Percentiles rank a stretch among this genome's conserved stretches.
phyloP scores from a whole-genome alignment of 2,329 filamentous ascomycete species.

The Pseudogymnoascus sp. region DNA sequence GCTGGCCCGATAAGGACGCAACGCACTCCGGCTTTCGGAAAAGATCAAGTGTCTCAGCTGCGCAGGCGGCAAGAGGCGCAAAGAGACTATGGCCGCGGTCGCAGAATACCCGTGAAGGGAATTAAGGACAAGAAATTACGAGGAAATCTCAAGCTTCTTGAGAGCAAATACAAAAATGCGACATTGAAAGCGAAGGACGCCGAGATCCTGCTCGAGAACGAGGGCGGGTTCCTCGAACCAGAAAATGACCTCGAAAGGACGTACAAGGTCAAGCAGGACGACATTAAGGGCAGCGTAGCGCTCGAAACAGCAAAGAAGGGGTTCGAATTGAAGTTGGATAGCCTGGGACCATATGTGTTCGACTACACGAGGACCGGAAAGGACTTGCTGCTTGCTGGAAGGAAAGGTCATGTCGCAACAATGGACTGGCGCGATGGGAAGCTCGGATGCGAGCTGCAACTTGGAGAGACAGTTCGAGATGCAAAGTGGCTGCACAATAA shows the following conservation, averaged over 20 bases:
- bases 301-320: slow-evolving; percentile 85
- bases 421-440: slow-evolving; percentile 96
- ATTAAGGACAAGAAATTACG: slow-evolving; percentile 88
- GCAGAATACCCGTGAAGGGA: slow-evolving; percentile 59
- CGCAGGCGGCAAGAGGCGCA: slow-evolving; percentile 54
- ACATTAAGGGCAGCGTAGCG: slow-evolving; percentile 66
- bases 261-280: slow-evolving; percentile 84
- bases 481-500: slow-evolving; percentile 91
- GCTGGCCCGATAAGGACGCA: slow-evolving; percentile 41
- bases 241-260: slow-evolving; percentile 85
- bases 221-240: slow-evolving; percentile 75
- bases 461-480: slow-evolving; percentile 84
- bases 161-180: slow-evolving; percentile 75
- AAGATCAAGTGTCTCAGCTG: slow-evolving; percentile 22
- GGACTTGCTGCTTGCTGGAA: slow-evolving; percentile 73
- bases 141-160: slow-evolving; percentile 66
- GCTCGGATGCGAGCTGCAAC: slow-evolving; percentile 80
- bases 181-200: slow-evolving; percentile 83
- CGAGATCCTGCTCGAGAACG: slow-evolving; percentile 86
- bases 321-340: slow-evolving; percentile 77
- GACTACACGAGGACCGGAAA: slow-evolving; percentile 88
- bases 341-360: slow-evolving; percentile 76
- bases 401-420: slow-evolving; percentile 89
- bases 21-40: slow-evolving; percentile 38
- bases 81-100: slow-evolving; percentile 75